A percentile compares a stretch with the other conserved stretches of the same genome.
Conservation (phyloP, 2,329 filamentous ascomycete species). For the Acarospora socialis region DNA sequence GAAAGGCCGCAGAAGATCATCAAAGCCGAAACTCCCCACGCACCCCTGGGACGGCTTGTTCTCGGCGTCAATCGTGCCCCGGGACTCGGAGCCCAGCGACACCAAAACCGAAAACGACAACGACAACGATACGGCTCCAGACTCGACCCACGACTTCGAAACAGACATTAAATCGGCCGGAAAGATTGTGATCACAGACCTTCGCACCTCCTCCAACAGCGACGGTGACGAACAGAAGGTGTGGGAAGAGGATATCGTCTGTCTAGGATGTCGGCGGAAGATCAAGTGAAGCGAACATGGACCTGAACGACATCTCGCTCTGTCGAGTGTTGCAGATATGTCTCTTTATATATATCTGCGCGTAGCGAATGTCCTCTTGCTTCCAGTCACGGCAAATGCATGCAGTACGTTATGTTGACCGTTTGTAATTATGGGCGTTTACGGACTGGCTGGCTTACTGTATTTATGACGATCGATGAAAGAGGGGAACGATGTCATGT, state of each 20-base stretch:
- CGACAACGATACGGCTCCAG: not conserved
- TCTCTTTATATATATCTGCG: too few species aligned
- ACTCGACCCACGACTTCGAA: not conserved
- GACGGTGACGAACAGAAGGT: not conserved
- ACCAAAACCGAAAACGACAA: not conserved
- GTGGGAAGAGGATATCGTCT: conserved; percentile 7
- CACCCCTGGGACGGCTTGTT: too few species aligned
- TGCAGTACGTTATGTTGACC: too few species aligned
- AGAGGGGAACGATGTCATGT: too few species aligned
- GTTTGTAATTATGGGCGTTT: too few species aligned
- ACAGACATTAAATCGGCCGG: not conserved
- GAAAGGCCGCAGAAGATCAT: not conserved
- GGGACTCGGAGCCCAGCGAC: not conserved
- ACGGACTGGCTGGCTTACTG: too few species aligned
- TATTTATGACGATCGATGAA: too few species aligned
- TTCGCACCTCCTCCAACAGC: not conserved
- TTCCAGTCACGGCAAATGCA: too few species aligned
- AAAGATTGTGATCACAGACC: not conserved
- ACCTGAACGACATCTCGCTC: too few species aligned
- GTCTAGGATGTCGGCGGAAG: conserved; percentile 2
- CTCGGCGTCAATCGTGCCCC: too few species aligned
- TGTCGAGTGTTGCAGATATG: too few species aligned
- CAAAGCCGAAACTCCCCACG: not conserved
- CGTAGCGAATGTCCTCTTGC: too few species aligned
- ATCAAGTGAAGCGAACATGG: conserved; percentile 1